Percentiles rank a stretch among this genome's conserved stretches.
Conservation (phyloP, 148 eudicot species). For the Rhododendron williamsianum region DNA sequence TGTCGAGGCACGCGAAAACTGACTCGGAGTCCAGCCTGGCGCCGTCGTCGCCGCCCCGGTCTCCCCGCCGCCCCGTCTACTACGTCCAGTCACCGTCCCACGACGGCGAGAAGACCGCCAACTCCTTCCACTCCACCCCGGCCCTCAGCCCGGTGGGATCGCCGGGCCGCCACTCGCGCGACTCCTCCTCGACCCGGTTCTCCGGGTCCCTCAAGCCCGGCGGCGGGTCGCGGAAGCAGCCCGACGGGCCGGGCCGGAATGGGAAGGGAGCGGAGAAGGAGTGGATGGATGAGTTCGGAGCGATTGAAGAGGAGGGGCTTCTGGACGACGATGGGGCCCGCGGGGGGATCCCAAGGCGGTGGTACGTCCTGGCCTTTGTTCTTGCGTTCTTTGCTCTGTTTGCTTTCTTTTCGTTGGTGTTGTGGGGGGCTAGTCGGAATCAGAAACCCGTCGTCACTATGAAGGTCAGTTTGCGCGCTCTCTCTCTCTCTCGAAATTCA, state of each 20-base stretch:
- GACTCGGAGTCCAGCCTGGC: slow-evolving; percentile 81
- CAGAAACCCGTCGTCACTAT: slow-evolving; percentile 69
- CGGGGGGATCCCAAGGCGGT: slow-evolving; percentile 33
- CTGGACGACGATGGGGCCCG: slow-evolving; percentile 40
- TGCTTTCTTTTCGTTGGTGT: slow-evolving; percentile 64
- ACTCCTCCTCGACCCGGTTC: slow-evolving; percentile 80
- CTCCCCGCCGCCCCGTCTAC: slow-evolving; percentile 56
- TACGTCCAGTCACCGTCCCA: slow-evolving; percentile 92
- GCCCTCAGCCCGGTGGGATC: slow-evolving; percentile 75
- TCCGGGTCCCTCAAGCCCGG: slow-evolving; percentile 59
- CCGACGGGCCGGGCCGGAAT: slow-evolving; percentile 18
- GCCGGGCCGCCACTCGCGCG: slow-evolving; percentile 75
- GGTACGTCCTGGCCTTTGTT: slow-evolving; percentile 50
- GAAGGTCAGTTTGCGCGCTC: slow-evolving; percentile 38
- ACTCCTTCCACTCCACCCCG: slow-evolving; percentile 79
- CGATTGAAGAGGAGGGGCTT: slow-evolving; percentile 73
- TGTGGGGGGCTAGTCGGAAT: slow-evolving; percentile 80
- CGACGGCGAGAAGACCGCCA: slow-evolving; percentile 74
- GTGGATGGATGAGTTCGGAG: slow-evolving; percentile 54
- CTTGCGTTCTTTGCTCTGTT: slow-evolving; percentile 59
- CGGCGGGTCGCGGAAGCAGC: slow-evolving; percentile 28
- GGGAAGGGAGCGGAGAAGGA: slow-evolving; percentile 16
- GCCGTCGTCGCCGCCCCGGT: slow-evolving; percentile 61
- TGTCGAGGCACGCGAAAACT: slow-evolving; percentile 58
- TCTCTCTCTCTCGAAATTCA: background rate